Base-by-base conservation (phyloP, 2,329 filamentous ascomycete species). In the Stagonosporopsis cucurbitacearum region DNA sequence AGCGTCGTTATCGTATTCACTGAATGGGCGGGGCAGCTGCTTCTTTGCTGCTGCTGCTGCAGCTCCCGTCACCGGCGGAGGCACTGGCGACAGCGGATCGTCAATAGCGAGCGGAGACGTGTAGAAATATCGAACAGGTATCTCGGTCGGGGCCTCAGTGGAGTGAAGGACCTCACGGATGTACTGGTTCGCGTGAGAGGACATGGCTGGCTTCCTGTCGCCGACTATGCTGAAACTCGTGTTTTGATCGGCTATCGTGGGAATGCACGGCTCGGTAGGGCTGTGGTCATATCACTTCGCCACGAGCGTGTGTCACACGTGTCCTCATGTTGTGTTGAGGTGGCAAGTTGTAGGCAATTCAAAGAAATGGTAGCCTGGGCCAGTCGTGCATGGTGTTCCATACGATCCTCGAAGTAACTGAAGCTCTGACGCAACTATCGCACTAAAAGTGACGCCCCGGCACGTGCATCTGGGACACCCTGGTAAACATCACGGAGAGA, bases 41-140 rank as follows among this genome's bases (percentile, higher is more conserved):
- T 84, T 87, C 30, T 81, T 75, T 13, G 81, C 71, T 46, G 71
- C 75, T 46, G 71, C 75, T 52, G 78, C 73, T 46, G 72, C 52
- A 43, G 72, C 50, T 26, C 75, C 74, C 20, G 77, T 88, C 77
- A 72, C 81, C 60, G 73, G 82, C 66, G 70, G 84, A 72, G 74
- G 86, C 69, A 77, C 82, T 74, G 88, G 84, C 9, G 89, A 91
- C n/a, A 96, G 82, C 22, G 91, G 91, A 69, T 96, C 92, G 69
- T 96, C 92, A 70, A 96, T 92, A 26, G 92, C 88, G 45, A 94
- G 84, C 12, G 87, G 80, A 11, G 92, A 95, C 13, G 87, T 84
- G 75, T 96, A 96, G 77, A 96, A 96, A 78, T 92, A 96, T 44
- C 75, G 76, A 30, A 73, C 69, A 43, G 66, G 52, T 26, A 77